Evolutionary conservation across 345 rosid species (phyloP).

Genomic region (Salix suchowensis): DNA sequence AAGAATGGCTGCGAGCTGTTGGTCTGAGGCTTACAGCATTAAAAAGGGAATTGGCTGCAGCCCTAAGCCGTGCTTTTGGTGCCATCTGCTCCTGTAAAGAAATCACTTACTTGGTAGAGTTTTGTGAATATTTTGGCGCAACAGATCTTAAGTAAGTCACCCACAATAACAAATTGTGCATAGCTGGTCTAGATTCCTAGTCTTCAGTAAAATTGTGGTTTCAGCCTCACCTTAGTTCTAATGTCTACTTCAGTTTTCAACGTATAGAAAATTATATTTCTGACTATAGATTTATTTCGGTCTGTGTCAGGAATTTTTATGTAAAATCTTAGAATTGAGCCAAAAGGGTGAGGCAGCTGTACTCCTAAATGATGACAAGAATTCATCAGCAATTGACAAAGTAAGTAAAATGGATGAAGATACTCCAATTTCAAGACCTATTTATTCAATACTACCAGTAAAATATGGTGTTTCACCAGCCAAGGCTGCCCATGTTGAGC

Average conservation of each 20-base stretch:
- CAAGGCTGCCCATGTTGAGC: conserved; percentile 56
- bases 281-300: neutral
- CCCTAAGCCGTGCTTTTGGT: conserved; percentile 37
- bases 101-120: conserved; percentile 31
- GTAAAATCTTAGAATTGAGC: conserved; percentile 21
- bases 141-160: conserved; percentile 33
- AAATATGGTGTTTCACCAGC: conserved; percentile 61
- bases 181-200: neutral
- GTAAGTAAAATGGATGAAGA: conserved; percentile 20
- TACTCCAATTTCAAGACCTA: conserved; percentile 28
- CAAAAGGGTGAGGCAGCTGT: conserved; percentile 14
- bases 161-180: conserved; percentile 1
- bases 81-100: conserved; percentile 38
- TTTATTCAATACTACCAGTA: conserved; percentile 29
- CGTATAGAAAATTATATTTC: neutral
- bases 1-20: conserved; percentile 56
- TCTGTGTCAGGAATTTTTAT: conserved; percentile 25
- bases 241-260: neutral
- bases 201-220: conserved; percentile 5
- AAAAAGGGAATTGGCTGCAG: conserved; percentile 43
- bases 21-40: conserved; percentile 52
- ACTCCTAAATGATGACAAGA: conserved; percentile 16
- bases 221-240: conserved; percentile 1
- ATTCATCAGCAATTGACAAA: conserved; percentile 15
- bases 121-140: conserved; percentile 49